These are phyloP conservation scores for Aspergillus arachidicola DNA, from an alignment of 2,329 filamentous ascomycete genomes.

Conservation along the genomic window DNA sequence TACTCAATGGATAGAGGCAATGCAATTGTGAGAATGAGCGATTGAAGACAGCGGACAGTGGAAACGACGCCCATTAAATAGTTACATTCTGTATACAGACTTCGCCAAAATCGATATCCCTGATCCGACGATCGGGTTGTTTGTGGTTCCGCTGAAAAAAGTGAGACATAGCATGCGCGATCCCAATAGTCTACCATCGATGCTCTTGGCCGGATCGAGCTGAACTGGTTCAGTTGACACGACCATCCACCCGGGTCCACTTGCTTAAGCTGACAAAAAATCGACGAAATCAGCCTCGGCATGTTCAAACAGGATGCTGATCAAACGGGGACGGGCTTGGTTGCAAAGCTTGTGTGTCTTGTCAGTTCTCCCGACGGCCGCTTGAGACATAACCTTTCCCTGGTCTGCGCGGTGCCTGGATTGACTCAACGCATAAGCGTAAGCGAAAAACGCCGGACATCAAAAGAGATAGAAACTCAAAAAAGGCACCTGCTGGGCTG, in stretches of 20 bases:
- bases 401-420: too few species aligned
- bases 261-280: neutral
- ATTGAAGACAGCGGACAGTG: neutral
- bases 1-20: too few species aligned
- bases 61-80: neutral
- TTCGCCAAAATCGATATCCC: neutral
- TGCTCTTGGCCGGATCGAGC: neutral
- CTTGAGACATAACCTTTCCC: neutral
- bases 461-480: neutral
- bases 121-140: neutral
- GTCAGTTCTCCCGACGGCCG: neutral
- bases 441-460: neutral
- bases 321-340: neutral
- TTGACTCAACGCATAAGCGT: neutral
- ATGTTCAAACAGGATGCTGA: neutral
- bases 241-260: neutral
- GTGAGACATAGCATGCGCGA: neutral
- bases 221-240: neutral
- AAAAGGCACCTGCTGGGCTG: neutral
- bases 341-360: neutral
- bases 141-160: neutral
- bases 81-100: neutral
- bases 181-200: neutral
- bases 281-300: neutral
- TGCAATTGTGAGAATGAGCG: neutral